A percentile compares a stretch with the other conserved stretches of the same genome.
Conservation (phyloP, 768 basidiomycete genomes). For the Peribolospora kevripleyi region DNA sequence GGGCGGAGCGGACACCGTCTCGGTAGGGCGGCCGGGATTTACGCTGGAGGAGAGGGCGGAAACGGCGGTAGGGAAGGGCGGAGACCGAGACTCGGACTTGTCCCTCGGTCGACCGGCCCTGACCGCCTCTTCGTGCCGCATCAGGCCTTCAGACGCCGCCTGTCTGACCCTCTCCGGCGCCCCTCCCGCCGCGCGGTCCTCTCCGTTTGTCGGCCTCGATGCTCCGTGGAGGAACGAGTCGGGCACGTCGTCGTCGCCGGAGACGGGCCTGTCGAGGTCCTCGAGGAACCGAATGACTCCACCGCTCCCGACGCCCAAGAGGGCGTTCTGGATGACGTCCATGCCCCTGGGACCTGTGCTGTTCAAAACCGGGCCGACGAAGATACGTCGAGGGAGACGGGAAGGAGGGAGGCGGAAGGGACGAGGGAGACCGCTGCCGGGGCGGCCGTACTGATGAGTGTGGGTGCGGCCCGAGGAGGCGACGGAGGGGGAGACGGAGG, state of each 20-base stretch:
- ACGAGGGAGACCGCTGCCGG: too few species aligned
- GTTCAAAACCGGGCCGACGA: slow-evolving; percentile 12
- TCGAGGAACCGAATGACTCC: slow-evolving; percentile 14
- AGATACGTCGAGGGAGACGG: slow-evolving; percentile 1
- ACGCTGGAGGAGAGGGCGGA: too few species aligned
- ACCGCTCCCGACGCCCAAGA: slow-evolving; percentile 12
- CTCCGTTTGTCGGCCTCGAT: neutral
- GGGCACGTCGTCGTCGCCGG: neutral
- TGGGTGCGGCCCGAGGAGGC: too few species aligned
- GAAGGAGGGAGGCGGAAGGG: neutral
- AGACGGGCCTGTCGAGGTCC: neutral
- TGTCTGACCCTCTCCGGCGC: neutral
- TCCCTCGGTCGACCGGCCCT: neutral
- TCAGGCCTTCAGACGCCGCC: slow-evolving; percentile 14
- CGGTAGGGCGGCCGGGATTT: too few species aligned
- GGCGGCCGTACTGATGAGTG: too few species aligned
- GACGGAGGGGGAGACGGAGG: too few species aligned
- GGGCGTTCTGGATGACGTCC: slow-evolving; percentile 8
- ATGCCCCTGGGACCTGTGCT: slow-evolving; percentile 7
- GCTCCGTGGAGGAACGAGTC: neutral
- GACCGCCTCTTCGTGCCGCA: slow-evolving; percentile 2
- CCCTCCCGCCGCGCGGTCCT: neutral
- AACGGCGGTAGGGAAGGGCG: too few species aligned
- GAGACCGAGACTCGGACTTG: too few species aligned
- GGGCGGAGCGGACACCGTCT: too few species aligned